Base-by-base conservation (phyloP, 2,329 filamentous ascomycete genomes). In the Aspergillus vadensis region DNA sequence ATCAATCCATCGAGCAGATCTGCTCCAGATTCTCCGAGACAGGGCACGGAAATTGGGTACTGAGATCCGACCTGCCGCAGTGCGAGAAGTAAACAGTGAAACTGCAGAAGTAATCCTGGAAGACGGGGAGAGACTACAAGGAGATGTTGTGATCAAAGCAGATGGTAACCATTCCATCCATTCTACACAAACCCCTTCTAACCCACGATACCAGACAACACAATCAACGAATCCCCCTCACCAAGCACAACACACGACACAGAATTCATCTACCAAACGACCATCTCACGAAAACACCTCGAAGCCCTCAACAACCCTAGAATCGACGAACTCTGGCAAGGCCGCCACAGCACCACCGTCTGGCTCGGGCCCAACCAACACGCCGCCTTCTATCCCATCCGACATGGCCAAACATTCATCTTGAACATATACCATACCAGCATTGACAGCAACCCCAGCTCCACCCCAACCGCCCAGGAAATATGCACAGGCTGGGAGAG, bases 281-380 rank as follows among this genome's bases (percentile, higher is more conserved):
- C 48, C n/a, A 51, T 58, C n/a, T 51, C 47, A 10, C 23, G 23
- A 5, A 27, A 50, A 36, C 19, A 50, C 8, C 47, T 58, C 21
- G 36, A 58, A n/a, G 44, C 55, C 17, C 21, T 58, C 15, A 21
- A 41, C n/a, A 17, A 52, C 32, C 14, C 30, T 9, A 19, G 7
- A 2, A 41, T 58, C 15, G 48, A 51, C 12, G 44, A 51, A 25
- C 47, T 58, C 10, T 58, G 55, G 30, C 27, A 39, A 36, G 32
- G 12, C 3, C 17, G 48, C n/a, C 27, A 14, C 32, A 51, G 17
- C 19, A 27, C 44, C 15, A 58, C 55, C 6, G 38, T 23, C 21
- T 58, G 55, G 55, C 12, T 58, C 7, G 55, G 55, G 8, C 48
- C 55, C 3, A 25, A 38, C 14, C 47, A 58, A 19, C 55, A 58